Base-by-base conservation (phyloP, 768 basidiomycete species). In the Leccinum disarticulatum region DNA sequence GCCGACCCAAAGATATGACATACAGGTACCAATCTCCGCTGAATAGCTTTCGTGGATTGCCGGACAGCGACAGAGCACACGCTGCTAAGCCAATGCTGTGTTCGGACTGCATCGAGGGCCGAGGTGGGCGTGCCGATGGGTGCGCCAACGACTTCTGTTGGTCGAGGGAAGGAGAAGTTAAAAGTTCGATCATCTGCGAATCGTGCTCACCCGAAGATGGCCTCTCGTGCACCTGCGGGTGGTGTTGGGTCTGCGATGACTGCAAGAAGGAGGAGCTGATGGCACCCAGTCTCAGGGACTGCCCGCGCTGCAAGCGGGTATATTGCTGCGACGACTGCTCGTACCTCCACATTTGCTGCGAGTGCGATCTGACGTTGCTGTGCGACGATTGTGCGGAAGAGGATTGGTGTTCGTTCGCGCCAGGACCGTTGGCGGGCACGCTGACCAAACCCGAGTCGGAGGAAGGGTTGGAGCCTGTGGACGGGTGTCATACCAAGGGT, bases 341-440 rank as follows among this genome's bases (percentile, higher is more conserved):
- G 1, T 70, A 73, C 52, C 68, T 70, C 17, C 56, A 54, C 10
- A 58, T 48, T n/a, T 70, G 69, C 43, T 6, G 14, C 27, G 64
- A 62, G 19, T 71, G 71, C 41, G 54, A 36, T 50, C 62, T 60
- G 25, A 58, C 64, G 51, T 64, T 62, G 52, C 10, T 66, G 50
- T 70, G 70, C 52, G 56, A 71, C 3, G 70, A 70, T 38, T 73
- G 70, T 46, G 46, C 33, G 13, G 71, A 70, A 55, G 69, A 68
- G 57, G 66, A 72, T 6, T 52, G 48, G 67, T 68, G 3, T 58
- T 46, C 8, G 6, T 11, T 3, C 68, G 67, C 41, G 3, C 33
- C 33, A 35, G 0, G 28, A 54, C 3, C 41, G 31, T 2, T 10
- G 41, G n/a, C 2, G 14, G 41, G 11, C 11, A 5, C 11, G 33